Conservation (phyloP, 2,329 filamentous ascomycete species). For the Diaporthe citrichinensis region DNA sequence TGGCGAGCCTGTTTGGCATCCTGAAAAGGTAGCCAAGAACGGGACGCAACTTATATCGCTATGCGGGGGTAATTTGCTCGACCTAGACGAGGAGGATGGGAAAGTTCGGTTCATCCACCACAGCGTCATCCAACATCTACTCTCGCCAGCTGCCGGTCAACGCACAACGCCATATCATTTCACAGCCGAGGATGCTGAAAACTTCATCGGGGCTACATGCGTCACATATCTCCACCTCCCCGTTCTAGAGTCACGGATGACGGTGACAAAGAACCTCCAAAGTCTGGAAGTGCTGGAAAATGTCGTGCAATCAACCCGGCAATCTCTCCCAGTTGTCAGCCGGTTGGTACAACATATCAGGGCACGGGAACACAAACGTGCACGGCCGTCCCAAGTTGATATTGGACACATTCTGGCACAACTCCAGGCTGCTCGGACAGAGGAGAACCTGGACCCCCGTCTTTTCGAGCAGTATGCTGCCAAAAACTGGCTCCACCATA, state of each 20-base stretch:
- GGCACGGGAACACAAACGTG: not conserved
- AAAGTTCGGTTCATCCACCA: slow-evolving; percentile 34
- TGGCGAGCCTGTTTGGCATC: slow-evolving; percentile 1
- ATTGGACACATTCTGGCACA: not conserved
- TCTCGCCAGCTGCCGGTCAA: not conserved
- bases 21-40: not conserved
- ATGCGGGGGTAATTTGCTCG: slow-evolving; percentile 24
- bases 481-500: not conserved
- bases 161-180: slow-evolving; percentile 12
- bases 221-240: slow-evolving; percentile 31
- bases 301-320: not conserved
- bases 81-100: slow-evolving; percentile 33
- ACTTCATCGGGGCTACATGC: slow-evolving; percentile 16
- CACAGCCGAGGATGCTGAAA: not conserved
- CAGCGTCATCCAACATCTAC: slow-evolving; percentile 30
- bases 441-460: not conserved
- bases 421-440: not conserved
- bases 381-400: not conserved
- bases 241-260: not conserved
- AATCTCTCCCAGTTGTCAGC: not conserved
- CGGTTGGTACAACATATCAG: not conserved
- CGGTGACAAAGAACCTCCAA: not conserved
- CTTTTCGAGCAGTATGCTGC: not conserved
- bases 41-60: slow-evolving; percentile 4
- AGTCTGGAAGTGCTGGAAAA: not conserved